phyloP scores from a whole-genome alignment of 2,329 filamentous ascomycete species.

The Aspergillus aculeatus region DNA sequence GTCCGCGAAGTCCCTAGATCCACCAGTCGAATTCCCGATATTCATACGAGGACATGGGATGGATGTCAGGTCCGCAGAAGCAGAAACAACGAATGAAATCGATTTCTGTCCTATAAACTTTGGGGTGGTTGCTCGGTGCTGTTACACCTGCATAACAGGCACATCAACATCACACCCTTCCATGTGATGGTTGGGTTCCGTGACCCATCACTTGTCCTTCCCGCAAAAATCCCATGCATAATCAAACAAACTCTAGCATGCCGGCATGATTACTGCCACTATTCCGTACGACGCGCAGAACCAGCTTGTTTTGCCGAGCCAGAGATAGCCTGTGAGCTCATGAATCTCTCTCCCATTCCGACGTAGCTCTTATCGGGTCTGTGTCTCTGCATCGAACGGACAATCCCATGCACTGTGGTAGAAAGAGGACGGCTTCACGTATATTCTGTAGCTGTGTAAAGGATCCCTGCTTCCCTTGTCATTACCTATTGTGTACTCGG shows the following conservation, averaged over 20 bases:
- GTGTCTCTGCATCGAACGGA: background rate
- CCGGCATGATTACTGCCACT: background rate
- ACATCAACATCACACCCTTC: background rate
- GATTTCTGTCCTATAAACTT: background rate
- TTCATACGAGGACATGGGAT: background rate
- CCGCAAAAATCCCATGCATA: background rate
- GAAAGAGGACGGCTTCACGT: background rate
- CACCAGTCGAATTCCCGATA: background rate
- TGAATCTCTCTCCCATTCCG: too few relatives aligned
- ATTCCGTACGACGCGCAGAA: background rate
- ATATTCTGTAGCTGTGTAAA: background rate
- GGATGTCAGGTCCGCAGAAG: background rate
- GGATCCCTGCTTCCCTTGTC: background rate
- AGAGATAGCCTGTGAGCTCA: background rate
- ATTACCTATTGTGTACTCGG: background rate
- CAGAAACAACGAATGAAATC: background rate
- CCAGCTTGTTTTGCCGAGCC: background rate
- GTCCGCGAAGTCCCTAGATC: background rate
- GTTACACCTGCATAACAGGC: conserved; percentile 1
- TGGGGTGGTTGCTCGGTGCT: background rate
- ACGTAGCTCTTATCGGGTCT: too few relatives aligned
- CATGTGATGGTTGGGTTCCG: background rate
- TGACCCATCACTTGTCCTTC: background rate
- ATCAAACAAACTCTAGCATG: background rate
- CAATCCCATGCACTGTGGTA: background rate